Conservation (phyloP, 2,329 filamentous ascomycete species). For the Aquanectria penicillioides region DNA sequence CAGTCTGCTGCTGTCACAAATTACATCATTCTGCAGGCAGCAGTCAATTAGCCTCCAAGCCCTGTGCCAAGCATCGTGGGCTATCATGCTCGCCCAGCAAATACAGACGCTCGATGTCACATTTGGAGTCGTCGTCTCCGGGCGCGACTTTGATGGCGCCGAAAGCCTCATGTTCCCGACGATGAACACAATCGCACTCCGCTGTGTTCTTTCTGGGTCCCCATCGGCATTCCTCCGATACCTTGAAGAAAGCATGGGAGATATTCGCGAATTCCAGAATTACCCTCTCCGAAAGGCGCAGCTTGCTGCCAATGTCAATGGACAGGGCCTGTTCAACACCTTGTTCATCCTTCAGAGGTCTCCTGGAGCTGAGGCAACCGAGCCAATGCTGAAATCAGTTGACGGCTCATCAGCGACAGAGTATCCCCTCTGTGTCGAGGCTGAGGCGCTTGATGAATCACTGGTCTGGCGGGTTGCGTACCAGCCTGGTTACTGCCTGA, state of each 20-base stretch:
- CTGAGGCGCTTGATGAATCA: conserved; percentile 67
- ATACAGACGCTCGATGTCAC: conserved; percentile 75
- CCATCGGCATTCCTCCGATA: conserved; percentile 73
- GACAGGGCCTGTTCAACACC: conserved; percentile 61
- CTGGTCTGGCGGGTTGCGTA: conserved; percentile 80
- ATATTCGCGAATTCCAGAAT: conserved; percentile 77
- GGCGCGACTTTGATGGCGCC: conserved; percentile 78
- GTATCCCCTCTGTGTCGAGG: conserved; percentile 84
- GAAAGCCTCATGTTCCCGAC: conserved; percentile 82
- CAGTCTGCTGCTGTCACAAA: conserved; percentile 1
- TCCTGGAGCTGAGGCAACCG: neutral
- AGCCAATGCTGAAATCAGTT: conserved; percentile 68
- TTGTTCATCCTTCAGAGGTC: conserved; percentile 65
- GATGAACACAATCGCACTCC: conserved; percentile 88
- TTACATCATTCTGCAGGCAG: conserved; percentile 69
- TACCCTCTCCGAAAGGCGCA: conserved; percentile 80
- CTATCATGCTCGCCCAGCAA: conserved; percentile 72
- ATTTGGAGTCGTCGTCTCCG: conserved; percentile 86
- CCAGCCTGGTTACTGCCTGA: conserved; percentile 64
- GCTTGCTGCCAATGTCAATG: conserved; percentile 48
- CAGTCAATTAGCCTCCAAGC: conserved; percentile 79
- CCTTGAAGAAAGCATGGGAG: conserved; percentile 75
- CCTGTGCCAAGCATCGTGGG: conserved; percentile 81
- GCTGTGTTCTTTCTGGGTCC: conserved; percentile 77
- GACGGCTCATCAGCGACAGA: conserved; percentile 75